These are phyloP conservation scores for Boechera stricta DNA, from an alignment of 345 rosid genomes.

Conservation along the genomic window DNA sequence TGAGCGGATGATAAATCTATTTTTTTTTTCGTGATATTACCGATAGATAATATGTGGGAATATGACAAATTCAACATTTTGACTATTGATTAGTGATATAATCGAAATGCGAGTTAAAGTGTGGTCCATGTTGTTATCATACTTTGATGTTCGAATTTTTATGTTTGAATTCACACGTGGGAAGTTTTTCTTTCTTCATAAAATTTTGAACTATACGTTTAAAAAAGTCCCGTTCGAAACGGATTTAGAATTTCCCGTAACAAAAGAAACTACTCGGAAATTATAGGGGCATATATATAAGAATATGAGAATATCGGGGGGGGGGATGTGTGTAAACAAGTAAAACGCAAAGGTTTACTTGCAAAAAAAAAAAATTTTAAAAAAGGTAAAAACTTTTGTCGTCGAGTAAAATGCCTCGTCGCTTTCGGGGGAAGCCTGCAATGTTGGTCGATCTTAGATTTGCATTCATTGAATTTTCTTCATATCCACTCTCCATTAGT, in stretches of 20 bases:
- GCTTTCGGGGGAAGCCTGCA: constrained; percentile 39
- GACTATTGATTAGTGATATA: constrained; percentile 40
- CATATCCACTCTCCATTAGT: not conserved
- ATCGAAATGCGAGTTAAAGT: constrained; percentile 33
- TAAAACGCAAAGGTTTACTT: not conserved
- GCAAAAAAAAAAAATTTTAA: not conserved
- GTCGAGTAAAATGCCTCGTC: constrained; percentile 40
- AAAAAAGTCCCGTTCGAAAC: not conserved
- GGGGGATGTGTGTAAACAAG: not conserved
- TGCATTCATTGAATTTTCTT: constrained; percentile 33
- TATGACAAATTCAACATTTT: constrained; percentile 32
- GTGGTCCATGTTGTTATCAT: constrained; percentile 22
- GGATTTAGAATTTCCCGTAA: too few species aligned
- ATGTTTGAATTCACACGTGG: constrained; percentile 11
- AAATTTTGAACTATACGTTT: constrained; percentile 3
- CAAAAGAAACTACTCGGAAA: not conserved
- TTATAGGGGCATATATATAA: not conserved
- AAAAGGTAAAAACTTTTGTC: constrained; percentile 32
- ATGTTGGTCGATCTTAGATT: constrained; percentile 40
- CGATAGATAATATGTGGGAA: constrained; percentile 28
- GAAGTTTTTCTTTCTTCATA: not conserved
- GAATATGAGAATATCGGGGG: not conserved
- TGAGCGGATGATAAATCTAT: not conserved
- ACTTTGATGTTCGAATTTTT: constrained; percentile 34
- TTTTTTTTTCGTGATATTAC: not conserved